Conservation (phyloP, 331 rosid genomes). For the Dryas integrifolia region DNA sequence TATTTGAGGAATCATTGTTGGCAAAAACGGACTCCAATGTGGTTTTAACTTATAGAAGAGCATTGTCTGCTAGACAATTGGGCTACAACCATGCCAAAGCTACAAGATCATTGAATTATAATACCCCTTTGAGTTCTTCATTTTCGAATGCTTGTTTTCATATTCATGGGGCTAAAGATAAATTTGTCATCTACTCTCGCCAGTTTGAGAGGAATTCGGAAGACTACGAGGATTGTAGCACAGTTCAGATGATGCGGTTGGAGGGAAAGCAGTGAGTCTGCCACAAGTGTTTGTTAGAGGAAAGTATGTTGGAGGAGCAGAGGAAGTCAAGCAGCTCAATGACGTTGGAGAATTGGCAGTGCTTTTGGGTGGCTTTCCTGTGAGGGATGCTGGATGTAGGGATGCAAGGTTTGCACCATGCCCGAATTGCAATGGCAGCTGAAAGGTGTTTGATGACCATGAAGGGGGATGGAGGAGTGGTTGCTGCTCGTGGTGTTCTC, state of each 20-base stretch:
- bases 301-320: constrained; percentile 64
- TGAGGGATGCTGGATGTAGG: constrained; percentile 58
- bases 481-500: too few relatives aligned
- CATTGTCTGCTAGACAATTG: constrained; percentile 63
- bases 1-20: constrained; percentile 72
- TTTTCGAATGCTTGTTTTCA: constrained; percentile 22
- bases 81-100: constrained; percentile 32
- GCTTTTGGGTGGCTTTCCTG: constrained; percentile 57
- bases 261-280: constrained; percentile 43
- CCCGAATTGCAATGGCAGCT: constrained; percentile 64
- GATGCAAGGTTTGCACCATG: constrained; percentile 84
- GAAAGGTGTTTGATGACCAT: constrained; percentile 65
- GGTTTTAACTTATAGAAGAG: constrained; percentile 61
- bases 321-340: constrained; percentile 57
- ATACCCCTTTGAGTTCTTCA: constrained; percentile 39
- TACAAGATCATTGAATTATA: constrained; percentile 50
- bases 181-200: constrained; percentile 65
- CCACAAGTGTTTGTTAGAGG: constrained; percentile 79
- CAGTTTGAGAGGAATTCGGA: constrained; percentile 75
- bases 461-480: constrained; percentile 49
- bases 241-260: constrained; percentile 50
- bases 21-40: constrained; percentile 75
- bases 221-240: constrained; percentile 77
- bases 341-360: constrained; percentile 61
- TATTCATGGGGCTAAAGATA: constrained; percentile 52